These are phyloP conservation scores for Hanseniaspora singularis DNA, from an alignment of 805 yeast genomes.

Conservation along the genomic window DNA sequence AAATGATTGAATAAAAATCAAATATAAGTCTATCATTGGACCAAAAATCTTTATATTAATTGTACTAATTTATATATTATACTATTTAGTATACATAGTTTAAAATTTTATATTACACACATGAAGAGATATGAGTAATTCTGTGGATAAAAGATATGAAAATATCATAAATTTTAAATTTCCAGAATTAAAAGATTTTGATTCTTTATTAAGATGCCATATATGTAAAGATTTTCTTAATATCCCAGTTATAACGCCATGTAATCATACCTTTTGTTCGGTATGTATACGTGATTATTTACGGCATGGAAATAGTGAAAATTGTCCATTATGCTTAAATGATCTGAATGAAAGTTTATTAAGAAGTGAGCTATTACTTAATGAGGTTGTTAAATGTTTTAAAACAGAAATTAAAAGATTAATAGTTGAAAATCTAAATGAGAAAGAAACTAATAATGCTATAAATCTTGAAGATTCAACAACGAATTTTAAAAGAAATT, in stretches of 20 bases:
- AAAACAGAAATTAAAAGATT: conserved; percentile 30
- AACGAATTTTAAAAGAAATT: not conserved
- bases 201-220: conserved; percentile 65
- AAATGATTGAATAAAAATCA: no score
- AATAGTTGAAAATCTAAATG: conserved; percentile 28
- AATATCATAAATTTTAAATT: conserved; percentile 21
- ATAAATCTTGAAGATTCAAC: conserved; percentile 2
- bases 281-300: conserved; percentile 68
- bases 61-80: no score
- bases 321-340: conserved; percentile 69
- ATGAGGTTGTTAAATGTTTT: conserved; percentile 53
- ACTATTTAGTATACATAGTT: no score
- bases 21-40: no score
- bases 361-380: conserved; percentile 55
- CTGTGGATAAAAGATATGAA: not conserved
- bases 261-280: conserved; percentile 86
- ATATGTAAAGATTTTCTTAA: conserved; percentile 73
- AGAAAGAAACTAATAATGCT: conserved; percentile 12
- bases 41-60: no score
- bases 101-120: not conserved
- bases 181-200: conserved; percentile 50
- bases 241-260: conserved; percentile 72
- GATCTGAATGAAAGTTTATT: conserved; percentile 60
- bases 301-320: conserved; percentile 33
- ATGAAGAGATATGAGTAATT: not conserved